phyloP scores from a whole-genome alignment of 2,329 filamentous ascomycete genomes.

The Aspergillus uvarum region DNA sequence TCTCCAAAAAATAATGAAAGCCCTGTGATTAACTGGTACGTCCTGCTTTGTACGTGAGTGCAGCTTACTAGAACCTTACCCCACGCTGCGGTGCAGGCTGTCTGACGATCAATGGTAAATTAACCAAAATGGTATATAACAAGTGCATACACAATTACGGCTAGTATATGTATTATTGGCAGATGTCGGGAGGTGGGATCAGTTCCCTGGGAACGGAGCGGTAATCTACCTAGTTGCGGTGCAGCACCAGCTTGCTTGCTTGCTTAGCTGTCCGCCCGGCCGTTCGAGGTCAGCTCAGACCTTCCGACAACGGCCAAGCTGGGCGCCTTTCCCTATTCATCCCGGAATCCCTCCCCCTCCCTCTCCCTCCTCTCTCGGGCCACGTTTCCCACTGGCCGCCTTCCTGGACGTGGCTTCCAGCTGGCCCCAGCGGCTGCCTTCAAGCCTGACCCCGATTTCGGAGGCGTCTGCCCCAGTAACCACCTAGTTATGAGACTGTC shows the following conservation, averaged over 20 bases:
- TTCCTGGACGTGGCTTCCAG: neutral
- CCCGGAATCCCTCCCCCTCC: conserved; percentile 20
- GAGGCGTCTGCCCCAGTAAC: neutral
- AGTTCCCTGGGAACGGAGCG: conserved; percentile 26
- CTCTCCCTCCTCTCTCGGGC: conserved; percentile 11
- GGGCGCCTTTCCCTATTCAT: conserved; percentile 17
- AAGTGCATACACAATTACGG: conserved; percentile 11
- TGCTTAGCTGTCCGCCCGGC: conserved; percentile 16
- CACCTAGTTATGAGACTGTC: conserved; percentile 12
- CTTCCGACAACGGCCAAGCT: conserved; percentile 36
- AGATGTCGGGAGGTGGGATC: conserved; percentile 13
- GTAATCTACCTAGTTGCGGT: conserved; percentile 5
- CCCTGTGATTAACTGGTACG: no score
- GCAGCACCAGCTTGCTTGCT: neutral
- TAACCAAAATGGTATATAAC: conserved; percentile 9
- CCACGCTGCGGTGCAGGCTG: conserved; percentile 14
- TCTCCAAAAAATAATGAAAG: neutral
- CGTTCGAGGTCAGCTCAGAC: conserved; percentile 7
- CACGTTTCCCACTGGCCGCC: conserved; percentile 2
- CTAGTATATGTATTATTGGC: conserved; percentile 21
- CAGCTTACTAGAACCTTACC: conserved; percentile 8
- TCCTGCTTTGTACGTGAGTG: no score
- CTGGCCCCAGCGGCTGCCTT: neutral
- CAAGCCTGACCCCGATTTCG: neutral
- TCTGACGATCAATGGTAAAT: conserved; percentile 18